Evolutionary conservation across 2,329 filamentous ascomycete genomes (phyloP).

Genomic region (Colletotrichum spinosum): DNA sequence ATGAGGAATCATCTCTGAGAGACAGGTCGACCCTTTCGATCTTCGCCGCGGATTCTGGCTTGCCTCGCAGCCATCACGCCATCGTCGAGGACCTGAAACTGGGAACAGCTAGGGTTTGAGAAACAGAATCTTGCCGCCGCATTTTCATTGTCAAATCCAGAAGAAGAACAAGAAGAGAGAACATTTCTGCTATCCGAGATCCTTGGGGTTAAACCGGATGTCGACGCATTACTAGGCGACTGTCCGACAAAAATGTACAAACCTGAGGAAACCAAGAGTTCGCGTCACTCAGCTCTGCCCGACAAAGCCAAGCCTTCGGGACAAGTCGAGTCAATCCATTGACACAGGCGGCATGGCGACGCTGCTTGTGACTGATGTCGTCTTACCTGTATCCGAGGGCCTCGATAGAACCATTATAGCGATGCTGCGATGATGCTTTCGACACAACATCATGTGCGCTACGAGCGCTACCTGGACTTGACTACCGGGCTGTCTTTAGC

Average conservation of each 20-base stretch:
- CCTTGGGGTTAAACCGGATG: no score
- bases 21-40: not conserved
- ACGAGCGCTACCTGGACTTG: conserved; percentile 2
- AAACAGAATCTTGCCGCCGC: no score
- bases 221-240: no score
- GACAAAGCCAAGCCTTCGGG: no score
- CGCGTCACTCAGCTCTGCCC: not conserved
- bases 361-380: no score
- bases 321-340: no score
- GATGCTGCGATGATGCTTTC: conserved; percentile 7
- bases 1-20: not conserved
- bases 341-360: no score
- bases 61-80: not conserved
- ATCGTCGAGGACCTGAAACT: no score
- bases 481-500: conserved; percentile 26
- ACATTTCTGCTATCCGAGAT: conserved; percentile 15
- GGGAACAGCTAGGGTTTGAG: no score
- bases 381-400: no score
- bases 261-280: not conserved
- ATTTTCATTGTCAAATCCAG: not conserved
- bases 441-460: conserved; percentile 20
- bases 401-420: not conserved
- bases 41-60: not conserved
- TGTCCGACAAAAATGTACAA: no score
- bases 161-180: not conserved